phyloP scores from a whole-genome alignment of 1,284 basidiomycete species.

The Cronartium quercuum region DNA sequence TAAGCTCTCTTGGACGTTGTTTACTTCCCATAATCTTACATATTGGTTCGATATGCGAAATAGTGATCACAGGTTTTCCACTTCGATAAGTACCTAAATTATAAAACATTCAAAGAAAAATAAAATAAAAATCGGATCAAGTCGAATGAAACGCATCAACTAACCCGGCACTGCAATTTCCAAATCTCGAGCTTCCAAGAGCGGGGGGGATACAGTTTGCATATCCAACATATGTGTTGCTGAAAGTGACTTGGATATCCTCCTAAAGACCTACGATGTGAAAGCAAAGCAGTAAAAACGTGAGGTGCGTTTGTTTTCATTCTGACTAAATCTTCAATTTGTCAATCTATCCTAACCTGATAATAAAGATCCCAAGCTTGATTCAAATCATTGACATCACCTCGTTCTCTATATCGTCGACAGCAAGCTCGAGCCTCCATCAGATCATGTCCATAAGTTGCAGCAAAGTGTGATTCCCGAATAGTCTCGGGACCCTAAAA shows the following conservation, averaged over 20 bases:
- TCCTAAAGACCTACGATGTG: conserved; percentile 75
- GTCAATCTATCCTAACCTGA: conserved; percentile 51
- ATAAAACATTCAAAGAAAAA: background rate
- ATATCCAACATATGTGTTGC: conserved; percentile 85
- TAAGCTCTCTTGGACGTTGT: conserved; percentile 86
- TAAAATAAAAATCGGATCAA: background rate
- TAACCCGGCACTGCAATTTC: conserved; percentile 89
- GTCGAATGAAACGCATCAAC: conserved; percentile 38
- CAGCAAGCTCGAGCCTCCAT: conserved; percentile 91
- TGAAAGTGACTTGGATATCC: conserved; percentile 89
- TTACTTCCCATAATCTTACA: conserved; percentile 94
- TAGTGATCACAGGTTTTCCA: conserved; percentile 77
- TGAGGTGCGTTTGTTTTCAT: background rate
- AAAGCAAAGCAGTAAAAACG: background rate
- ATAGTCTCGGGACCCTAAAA: conserved; percentile 86
- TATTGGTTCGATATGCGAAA: conserved; percentile 75
- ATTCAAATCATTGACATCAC: conserved; percentile 83
- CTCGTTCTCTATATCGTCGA: conserved; percentile 74
- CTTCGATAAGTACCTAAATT: conserved; percentile 79
- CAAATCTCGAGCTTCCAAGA: conserved; percentile 80
- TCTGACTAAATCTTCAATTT: background rate
- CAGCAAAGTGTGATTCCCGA: conserved; percentile 89
- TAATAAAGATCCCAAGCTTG: conserved; percentile 99
- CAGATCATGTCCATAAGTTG: conserved; percentile 89
- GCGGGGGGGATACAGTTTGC: conserved; percentile 92